A percentile compares a stretch with the other conserved stretches of the same genome.
Evolutionary conservation across 2,329 filamentous ascomycete genomes (phyloP).

Genomic region (Colletotrichum chrysophilum): DNA sequence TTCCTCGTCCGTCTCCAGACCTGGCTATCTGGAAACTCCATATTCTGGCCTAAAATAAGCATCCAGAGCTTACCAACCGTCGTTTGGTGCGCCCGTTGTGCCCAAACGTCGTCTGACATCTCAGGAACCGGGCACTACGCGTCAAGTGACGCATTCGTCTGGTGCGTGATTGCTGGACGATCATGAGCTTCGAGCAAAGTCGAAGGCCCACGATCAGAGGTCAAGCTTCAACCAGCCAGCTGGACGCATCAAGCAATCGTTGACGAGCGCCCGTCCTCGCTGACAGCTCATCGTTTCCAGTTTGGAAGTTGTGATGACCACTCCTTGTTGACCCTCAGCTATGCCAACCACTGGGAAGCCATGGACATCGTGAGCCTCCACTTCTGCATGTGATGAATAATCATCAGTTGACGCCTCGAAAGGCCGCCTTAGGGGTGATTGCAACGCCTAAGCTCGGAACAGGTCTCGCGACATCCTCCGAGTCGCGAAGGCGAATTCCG

Average conservation of each 20-base stretch:
- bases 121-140: background rate
- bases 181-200: background rate
- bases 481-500: background rate
- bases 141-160: background rate
- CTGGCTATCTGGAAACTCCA: background rate
- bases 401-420: background rate
- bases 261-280: background rate
- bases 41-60: background rate
- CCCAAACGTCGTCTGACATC: background rate
- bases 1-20: background rate
- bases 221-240: background rate
- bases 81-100: background rate
- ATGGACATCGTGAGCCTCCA: background rate
- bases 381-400: background rate
- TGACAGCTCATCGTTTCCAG: background rate
- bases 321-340: background rate
- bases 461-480: background rate
- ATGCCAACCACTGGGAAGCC: background rate
- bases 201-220: background rate
- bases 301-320: background rate
- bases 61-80: background rate
- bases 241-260: background rate
- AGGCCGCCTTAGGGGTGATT: background rate
- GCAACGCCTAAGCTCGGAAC: background rate
- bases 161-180: background rate